These are phyloP conservation scores for Lactarius psammicola DNA, from an alignment of 768 basidiomycete species.

Conservation along the genomic window DNA sequence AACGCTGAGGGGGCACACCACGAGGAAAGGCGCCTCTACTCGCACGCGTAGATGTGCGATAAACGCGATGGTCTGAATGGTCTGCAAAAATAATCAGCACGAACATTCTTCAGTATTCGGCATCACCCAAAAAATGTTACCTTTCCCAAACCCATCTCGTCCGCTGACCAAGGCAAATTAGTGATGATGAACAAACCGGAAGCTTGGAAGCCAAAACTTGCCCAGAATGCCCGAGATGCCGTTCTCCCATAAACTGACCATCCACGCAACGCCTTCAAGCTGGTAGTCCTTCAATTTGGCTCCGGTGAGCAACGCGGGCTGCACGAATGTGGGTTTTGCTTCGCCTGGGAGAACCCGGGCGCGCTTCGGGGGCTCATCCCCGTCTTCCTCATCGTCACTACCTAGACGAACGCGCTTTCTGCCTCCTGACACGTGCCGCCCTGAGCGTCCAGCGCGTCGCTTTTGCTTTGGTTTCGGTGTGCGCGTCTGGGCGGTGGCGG, in stretches of 20 bases:
- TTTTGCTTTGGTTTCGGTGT: conserved; percentile 12
- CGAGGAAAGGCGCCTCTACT: conserved; percentile 71
- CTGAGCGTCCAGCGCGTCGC: neutral
- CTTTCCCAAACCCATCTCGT: conserved; percentile 95
- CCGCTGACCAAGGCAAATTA: conserved; percentile 49
- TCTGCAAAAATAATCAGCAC: conserved; percentile 46
- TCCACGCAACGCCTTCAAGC: conserved; percentile 93
- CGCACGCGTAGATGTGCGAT: conserved; percentile 83
- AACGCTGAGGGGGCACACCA: conserved; percentile 93
- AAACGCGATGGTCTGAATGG: conserved; percentile 93
- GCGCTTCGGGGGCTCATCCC: conserved; percentile 30
- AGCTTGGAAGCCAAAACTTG: conserved; percentile 34
- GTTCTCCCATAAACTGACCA: conserved; percentile 84
- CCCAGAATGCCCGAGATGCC: conserved; percentile 80
- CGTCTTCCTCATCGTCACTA: conserved; percentile 27
- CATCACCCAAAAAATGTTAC: conserved; percentile 37
- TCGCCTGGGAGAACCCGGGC: conserved; percentile 21
- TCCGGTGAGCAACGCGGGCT: conserved; percentile 80
- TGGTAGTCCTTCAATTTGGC: conserved; percentile 88
- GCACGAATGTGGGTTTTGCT: conserved; percentile 45
- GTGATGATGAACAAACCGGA: neutral
- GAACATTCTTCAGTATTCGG: conserved; percentile 11
- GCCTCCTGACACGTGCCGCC: conserved; percentile 7
- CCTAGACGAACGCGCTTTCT: conserved; percentile 22
- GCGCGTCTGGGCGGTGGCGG: conserved; percentile 26